Base-by-base conservation (phyloP, 768 basidiomycete genomes). In the Tulasnella calospora region DNA sequence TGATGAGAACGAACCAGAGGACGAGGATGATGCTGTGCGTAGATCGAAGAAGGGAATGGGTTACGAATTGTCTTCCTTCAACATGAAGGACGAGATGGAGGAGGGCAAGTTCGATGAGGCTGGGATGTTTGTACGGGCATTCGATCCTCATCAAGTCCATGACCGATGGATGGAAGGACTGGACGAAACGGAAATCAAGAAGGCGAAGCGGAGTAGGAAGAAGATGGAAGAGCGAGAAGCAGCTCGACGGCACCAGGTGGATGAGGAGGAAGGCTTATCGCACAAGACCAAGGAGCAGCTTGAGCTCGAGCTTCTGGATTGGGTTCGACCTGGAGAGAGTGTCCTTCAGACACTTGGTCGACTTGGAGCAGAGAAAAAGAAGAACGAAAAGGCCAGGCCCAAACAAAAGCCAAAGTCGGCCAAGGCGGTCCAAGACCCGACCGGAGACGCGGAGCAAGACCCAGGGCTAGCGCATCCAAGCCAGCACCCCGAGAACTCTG, bases 61-160 rank as follows among this genome's bases (percentile, higher is more conserved):
- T 2, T 97, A 86, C 85, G 93, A 96, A 83, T 81, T 99, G 13
- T 96, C 94, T 4, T 93, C 94, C 36, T 99, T 99, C 90, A 97
- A 99, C 84, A 99, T 99, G 97, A 92, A 96, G 80, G 92, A 94
- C 82, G 98, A 99, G 88, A 96, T 99, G 92, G 92, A 95, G 82
- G 97, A 99, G 85, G 98, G 98, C 51, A 94, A 95, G 83, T 98
- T 99, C 86, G 92, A 94, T 6, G 93, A 93, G 79, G 97, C 99
- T 83, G 98, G 98, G 71, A 92, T 85, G 82, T 95, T 95, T 83
- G 90, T 93, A 72, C 91, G 92, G 81, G 88, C 92, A 15, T 91
- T 92, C 83, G 98, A 99, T 84, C 94, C 93, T 0, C 92, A 96
- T 83, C 94, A 92, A 35, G 89, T 92, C 51, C 96, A 99, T 83